Percentiles rank a stretch among this genome's conserved stretches.
Evolutionary conservation across 1,139 yeast genomes (phyloP).

Genomic region (Hemisphaericaspora xylofermentans): DNA sequence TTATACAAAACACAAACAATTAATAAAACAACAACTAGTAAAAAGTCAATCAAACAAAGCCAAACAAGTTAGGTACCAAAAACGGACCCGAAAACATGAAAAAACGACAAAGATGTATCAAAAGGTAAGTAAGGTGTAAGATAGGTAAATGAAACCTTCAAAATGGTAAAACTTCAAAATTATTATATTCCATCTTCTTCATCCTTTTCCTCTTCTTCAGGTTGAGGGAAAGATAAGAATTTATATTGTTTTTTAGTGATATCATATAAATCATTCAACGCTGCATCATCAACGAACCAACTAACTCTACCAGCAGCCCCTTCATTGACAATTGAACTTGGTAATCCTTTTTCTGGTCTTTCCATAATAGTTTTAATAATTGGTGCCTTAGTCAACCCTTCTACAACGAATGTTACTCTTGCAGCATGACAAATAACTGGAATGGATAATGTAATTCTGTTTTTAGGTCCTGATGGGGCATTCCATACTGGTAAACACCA

Average conservation of each 20-base stretch:
- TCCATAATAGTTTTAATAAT: conserved; percentile 92
- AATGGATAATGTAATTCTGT: conserved; percentile 86
- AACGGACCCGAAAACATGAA: conserved; percentile 1
- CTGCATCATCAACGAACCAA: conserved; percentile 98
- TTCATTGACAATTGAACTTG: conserved; percentile 91
- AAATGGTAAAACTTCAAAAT: not conserved
- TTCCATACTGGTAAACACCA: conserved; percentile 95
- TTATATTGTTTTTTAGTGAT: conserved; percentile 77
- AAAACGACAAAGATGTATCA: conserved; percentile 2
- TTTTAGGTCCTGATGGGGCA: conserved; percentile 87
- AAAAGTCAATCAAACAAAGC: not conserved
- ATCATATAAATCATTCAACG: conserved; percentile 76
- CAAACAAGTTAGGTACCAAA: not conserved
- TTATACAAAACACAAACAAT: not conserved
- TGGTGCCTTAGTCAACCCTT: conserved; percentile 94
- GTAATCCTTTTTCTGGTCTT: conserved; percentile 94
- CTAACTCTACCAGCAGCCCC: conserved; percentile 95
- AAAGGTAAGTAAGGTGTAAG: not conserved
- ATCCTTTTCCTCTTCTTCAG: conserved; percentile 1
- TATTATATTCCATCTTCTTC: not conserved
- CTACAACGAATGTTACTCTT: conserved; percentile 90
- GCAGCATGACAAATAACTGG: conserved; percentile 96
- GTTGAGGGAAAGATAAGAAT: conserved; percentile 37
- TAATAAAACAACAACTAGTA: not conserved
- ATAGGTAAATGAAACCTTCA: not conserved